Evolutionary conservation across 1,139 yeast genomes (phyloP).

Genomic region (Candida mesenterica): DNA sequence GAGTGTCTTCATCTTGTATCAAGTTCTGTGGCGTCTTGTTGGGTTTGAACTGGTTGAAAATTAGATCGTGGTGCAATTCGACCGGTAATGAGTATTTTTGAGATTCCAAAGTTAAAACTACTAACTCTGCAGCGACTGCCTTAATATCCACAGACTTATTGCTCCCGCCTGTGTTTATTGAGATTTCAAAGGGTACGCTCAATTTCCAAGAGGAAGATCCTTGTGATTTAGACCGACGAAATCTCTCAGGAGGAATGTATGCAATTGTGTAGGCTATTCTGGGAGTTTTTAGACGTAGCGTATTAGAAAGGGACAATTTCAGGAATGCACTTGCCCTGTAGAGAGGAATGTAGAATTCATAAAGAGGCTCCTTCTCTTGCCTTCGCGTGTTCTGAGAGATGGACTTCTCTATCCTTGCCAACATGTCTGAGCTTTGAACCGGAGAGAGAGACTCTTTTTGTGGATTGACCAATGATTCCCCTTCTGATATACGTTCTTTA

Average conservation of each 20-base stretch:
- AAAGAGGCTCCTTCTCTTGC: neutral
- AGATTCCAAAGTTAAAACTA: slow-evolving; percentile 19
- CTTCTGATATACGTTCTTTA: slow-evolving; percentile 12
- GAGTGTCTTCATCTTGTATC: slow-evolving; percentile 25
- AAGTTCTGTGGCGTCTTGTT: no score
- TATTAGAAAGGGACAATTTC: slow-evolving; percentile 15
- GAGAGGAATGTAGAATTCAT: slow-evolving; percentile 16
- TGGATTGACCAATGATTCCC: no score
- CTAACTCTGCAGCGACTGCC: slow-evolving; percentile 17
- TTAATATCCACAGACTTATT: slow-evolving; percentile 19
- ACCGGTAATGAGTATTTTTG: slow-evolving; percentile 19
- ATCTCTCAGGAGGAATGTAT: slow-evolving; percentile 34
- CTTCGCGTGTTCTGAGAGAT: slow-evolving; percentile 30
- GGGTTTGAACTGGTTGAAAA: slow-evolving; percentile 15
- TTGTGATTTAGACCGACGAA: slow-evolving; percentile 14
- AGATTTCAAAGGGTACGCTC: slow-evolving; percentile 27
- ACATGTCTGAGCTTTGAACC: no score
- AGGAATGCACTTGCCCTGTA: slow-evolving; percentile 15
- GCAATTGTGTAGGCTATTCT: slow-evolving; percentile 24
- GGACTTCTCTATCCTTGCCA: no score
- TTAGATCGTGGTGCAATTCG: slow-evolving; percentile 22
- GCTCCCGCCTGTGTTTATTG: slow-evolving; percentile 2
- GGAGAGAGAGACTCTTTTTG: no score
- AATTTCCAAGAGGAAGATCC: slow-evolving; percentile 26
- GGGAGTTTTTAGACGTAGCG: slow-evolving; percentile 28